phyloP scores from a whole-genome alignment of 2,329 filamentous ascomycete genomes.

The Metarhizium anisopliae region DNA sequence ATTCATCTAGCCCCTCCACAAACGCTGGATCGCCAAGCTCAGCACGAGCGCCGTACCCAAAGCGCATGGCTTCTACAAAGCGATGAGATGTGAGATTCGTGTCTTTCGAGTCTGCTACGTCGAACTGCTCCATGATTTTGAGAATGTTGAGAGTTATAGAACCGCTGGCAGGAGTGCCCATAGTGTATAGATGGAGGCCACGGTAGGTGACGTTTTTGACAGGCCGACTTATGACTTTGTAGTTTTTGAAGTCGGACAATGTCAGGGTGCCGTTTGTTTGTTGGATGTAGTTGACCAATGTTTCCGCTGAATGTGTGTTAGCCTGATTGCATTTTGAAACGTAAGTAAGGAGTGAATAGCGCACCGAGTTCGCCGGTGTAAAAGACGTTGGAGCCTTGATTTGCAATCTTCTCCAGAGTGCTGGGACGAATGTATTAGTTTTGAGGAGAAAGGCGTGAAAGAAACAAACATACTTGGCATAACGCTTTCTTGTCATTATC shows the following conservation, averaged over 20 bases:
- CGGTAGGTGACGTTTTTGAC: conserved; percentile 57
- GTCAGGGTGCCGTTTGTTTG: conserved; percentile 76
- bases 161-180: conserved; percentile 70
- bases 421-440: conserved; percentile 10
- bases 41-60: conserved; percentile 74
- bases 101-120: conserved; percentile 41
- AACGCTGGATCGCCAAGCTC: conserved; percentile 76
- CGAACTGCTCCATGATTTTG: conserved; percentile 76
- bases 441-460: background rate
- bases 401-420: conserved; percentile 69
- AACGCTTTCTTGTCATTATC: conserved; percentile 70
- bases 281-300: conserved; percentile 62
- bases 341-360: background rate
- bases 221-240: conserved; percentile 57
- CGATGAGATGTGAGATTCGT: conserved; percentile 68
- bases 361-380: conserved; percentile 59
- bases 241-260: conserved; percentile 64
- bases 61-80: conserved; percentile 81
- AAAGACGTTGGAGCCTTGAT: conserved; percentile 63
- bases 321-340: background rate
- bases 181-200: conserved; percentile 59
- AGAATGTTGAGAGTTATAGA: conserved; percentile 65
- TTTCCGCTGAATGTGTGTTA: conserved; percentile 44
- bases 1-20: conserved; percentile 51
- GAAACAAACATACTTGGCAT: conserved; percentile 42